Evolutionary conservation across 305 asterid genomes (phyloP).

Genomic region (Petunia hybrid): DNA sequence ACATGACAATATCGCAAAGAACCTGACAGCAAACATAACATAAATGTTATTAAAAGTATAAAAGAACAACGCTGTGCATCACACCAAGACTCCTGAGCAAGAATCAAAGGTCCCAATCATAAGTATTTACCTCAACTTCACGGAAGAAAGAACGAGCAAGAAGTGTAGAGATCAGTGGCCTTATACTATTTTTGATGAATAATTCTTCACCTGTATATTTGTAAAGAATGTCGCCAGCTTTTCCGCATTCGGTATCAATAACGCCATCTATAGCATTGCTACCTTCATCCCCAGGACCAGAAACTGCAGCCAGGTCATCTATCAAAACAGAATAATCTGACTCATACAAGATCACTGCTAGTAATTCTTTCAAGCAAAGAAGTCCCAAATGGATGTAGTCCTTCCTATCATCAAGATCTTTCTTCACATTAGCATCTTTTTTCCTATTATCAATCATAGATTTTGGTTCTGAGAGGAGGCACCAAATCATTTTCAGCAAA

Average conservation of each 20-base stretch:
- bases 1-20: conserved; percentile 62
- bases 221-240: conserved; percentile 58
- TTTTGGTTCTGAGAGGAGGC: conserved; percentile 51
- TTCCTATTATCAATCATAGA: conserved; percentile 49
- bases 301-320: conserved; percentile 59
- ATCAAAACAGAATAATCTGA: conserved; percentile 56
- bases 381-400: conserved; percentile 63
- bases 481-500: conserved; percentile 62
- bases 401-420: conserved; percentile 62
- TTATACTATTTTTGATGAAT: conserved; percentile 58
- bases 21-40: conserved; percentile 45
- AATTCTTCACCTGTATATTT: conserved; percentile 62
- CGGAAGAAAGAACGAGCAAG: conserved; percentile 62
- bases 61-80: background rate
- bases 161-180: conserved; percentile 61
- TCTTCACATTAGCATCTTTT: conserved; percentile 63
- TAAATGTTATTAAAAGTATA: background rate
- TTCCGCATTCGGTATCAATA: conserved; percentile 47
- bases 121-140: conserved; percentile 75
- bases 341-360: conserved; percentile 56
- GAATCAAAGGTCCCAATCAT: background rate
- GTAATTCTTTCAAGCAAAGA: conserved; percentile 71
- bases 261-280: conserved; percentile 36
- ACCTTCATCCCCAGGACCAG: conserved; percentile 46
- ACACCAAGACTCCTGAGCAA: background rate